Evolutionary conservation across 129 eudicot genomes (phyloP), one percentile per base, ranked within the genome.

Genomic region (Rutidosis leptorrhynchoides): DNA sequence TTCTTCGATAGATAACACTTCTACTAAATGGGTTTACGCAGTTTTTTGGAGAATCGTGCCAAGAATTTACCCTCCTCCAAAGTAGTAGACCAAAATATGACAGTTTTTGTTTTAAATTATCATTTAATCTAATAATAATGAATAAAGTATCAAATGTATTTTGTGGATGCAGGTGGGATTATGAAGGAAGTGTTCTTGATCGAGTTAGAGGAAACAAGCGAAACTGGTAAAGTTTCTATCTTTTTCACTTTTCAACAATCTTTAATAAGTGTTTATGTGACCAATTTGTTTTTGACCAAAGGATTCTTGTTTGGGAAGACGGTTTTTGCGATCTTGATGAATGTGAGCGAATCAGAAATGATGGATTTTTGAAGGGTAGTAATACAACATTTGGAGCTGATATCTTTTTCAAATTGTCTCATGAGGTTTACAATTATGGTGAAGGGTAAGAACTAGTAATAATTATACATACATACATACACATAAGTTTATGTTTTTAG

Each of bases 261-360:
- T 16, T 68, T 42, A 26, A 30, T 28, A 63, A 58, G 65, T 30
- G 2, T 37, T 64, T 40, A 8, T 27, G 28, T 67, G 52, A 26
- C 11, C 7, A 4, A 72, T 69, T 26, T 78, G 26, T 49, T 59
- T 8, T 56, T 52, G 63, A 14, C 70, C 26, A 33, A 77, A 89
- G 97, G 97, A 90, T 86, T 69, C 90, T 90, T 69, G 90, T 90
- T 14, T 90, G 97, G 97, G 97, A 90, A 75, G 97, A 90, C 63
- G 95, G 97, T 23, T 90, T 74, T 64, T 86, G 95, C 55, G 97
- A 90, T 80, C 74, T 90, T 70, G 76, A 66, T 64, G 90, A 82
- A 74, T 90, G 90, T 21, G 90, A 86, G 58, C 70, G 81, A 51
- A 77, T 77, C 15, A 73, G 68, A 37, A 82, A 74, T 51, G 64